phyloP scores from a whole-genome alignment of 2,329 filamentous ascomycete genomes.

The Cordyceps fumosorosea region DNA sequence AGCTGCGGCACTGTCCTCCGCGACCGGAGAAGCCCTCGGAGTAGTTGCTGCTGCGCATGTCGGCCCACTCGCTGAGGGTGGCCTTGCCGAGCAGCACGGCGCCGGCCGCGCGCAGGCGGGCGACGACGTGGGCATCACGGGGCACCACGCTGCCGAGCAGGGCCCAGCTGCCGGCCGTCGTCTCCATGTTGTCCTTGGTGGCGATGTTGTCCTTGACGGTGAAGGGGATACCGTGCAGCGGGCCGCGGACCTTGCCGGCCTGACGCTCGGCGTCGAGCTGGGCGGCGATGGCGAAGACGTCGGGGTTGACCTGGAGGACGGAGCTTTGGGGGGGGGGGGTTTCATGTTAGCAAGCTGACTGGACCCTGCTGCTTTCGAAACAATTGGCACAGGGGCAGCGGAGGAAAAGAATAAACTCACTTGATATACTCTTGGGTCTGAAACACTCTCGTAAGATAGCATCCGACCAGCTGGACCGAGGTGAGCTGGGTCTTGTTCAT shows the following conservation, averaged over 20 bases:
- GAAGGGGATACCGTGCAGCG: slow-evolving; percentile 70
- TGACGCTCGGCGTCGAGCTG: slow-evolving; percentile 54
- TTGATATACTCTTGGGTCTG: slow-evolving; percentile 61
- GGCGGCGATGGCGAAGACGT: slow-evolving; percentile 55
- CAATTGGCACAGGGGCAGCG: too few species aligned
- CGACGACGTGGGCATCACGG: slow-evolving; percentile 60
- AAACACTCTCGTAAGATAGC: slow-evolving; percentile 53
- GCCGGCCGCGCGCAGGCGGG: slow-evolving; percentile 55
- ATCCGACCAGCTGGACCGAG: slow-evolving; percentile 51
- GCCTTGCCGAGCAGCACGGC: slow-evolving; percentile 67
- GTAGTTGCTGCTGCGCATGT: slow-evolving; percentile 61
- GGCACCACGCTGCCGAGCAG: slow-evolving; percentile 60
- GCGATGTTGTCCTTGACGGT: slow-evolving; percentile 69
- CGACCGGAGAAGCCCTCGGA: slow-evolving; percentile 61
- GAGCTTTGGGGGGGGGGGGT: slow-evolving; percentile 35
- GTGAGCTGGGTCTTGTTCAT: slow-evolving; percentile 50
- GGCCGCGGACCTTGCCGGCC: slow-evolving; percentile 50
- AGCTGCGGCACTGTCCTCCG: slow-evolving; percentile 56
- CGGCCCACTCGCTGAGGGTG: slow-evolving; percentile 66
- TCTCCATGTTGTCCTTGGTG: slow-evolving; percentile 64
- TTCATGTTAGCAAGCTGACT: neutral
- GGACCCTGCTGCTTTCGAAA: too few species aligned
- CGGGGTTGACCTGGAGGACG: slow-evolving; percentile 62
- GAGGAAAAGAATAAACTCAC: slow-evolving; percentile 28
- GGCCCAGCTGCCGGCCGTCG: slow-evolving; percentile 64